Conservation (phyloP, 139 green algal species). For the Picochlorum sp. region DNA sequence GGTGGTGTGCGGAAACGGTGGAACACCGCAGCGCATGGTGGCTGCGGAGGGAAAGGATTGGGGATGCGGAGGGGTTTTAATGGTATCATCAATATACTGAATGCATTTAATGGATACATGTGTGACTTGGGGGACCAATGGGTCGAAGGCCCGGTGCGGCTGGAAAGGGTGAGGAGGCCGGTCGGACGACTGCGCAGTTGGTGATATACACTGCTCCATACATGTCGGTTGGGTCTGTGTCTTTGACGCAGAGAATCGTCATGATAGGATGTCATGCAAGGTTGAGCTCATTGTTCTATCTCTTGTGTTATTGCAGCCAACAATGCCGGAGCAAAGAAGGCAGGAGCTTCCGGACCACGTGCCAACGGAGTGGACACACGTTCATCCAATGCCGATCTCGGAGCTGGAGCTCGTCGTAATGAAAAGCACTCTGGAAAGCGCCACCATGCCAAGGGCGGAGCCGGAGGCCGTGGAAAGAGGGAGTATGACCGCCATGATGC, state of each 20-base stretch:
- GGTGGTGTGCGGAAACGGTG: too few relatives aligned
- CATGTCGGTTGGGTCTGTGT: conserved; percentile 3
- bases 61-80: too few relatives aligned
- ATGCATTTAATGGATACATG: too few relatives aligned
- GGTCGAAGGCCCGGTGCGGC: too few relatives aligned
- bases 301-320: background rate
- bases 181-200: too few relatives aligned
- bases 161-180: too few relatives aligned
- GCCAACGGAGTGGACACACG: background rate
- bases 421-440: background rate
- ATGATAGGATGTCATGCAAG: background rate
- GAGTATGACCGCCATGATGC: conserved; percentile 76
- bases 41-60: background rate
- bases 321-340: conserved; percentile 12
- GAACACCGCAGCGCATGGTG: background rate
- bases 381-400: conserved; percentile 20
- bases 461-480: conserved; percentile 35
- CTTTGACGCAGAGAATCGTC: background rate
- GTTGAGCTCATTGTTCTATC: too few relatives aligned
- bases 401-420: background rate
- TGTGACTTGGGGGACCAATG: too few relatives aligned
- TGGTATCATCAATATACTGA: too few relatives aligned
- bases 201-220: too few relatives aligned
- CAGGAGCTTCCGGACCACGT: background rate
- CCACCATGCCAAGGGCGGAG: conserved; percentile 12